Evolutionary conservation across 2,329 filamentous ascomycete genomes (phyloP), one percentile per base, ranked within the genome.

Genomic region (Cucurbitaria berberidis): DNA sequence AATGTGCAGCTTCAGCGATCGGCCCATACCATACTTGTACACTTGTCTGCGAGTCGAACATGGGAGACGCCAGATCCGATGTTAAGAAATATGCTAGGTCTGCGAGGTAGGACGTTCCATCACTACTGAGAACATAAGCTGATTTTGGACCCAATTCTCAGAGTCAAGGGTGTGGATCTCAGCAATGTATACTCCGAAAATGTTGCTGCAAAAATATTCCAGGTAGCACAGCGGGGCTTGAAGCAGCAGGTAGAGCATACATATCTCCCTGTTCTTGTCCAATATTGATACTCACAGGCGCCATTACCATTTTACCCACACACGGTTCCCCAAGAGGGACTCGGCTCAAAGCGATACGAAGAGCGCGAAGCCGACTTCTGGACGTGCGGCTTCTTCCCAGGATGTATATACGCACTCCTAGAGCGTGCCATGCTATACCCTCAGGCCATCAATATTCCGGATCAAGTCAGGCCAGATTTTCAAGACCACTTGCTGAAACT

Each of bases 361-460:
- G 63, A 72, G 47, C 69, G 71, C 5, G 70, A 74, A 47, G 68
- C 71, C 27, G 66, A 70, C 36, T 74, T 74, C 41, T 74, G 71
- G 71, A 74, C 71, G 1, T 74, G 71, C 32, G 71, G 71, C 1
- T 74, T 74, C 55, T 74, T 74, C 35, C 70, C 71, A 2, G 71
- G 71, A 3, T 64, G 65, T 36, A 68, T 74, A n/a, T 74, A 74
- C 45, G 54, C 67, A 1, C 53, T 74, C 3, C 55, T 74, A 2
- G 71, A 74, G 38, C 69, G 71, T 5, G 55, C 67, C 1, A 64
- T 70, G n/a, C 59, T 47, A 47, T 74, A 64, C 24, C 71, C 71
- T 0, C 62, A 65, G 34, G 53, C 67, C 0, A 45, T 73, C 6
- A 35, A 60, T 22, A 34, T 70, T 0, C 68, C 64, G 2, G 51